Conservation (phyloP, 257 asterid species). For the Solanum infundibuliforme region DNA sequence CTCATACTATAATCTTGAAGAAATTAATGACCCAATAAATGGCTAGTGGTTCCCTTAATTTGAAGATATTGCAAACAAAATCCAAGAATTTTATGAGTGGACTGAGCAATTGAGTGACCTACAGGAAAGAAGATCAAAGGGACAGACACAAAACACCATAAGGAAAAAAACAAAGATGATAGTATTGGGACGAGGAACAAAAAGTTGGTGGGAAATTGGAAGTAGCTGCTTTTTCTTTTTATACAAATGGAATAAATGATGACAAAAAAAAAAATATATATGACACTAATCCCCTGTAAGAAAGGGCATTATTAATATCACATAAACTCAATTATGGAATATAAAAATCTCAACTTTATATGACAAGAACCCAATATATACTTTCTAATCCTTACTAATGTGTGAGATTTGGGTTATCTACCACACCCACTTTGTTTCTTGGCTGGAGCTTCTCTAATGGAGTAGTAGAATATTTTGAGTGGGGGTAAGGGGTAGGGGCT, state of each 20-base stretch:
- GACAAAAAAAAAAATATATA: neutral
- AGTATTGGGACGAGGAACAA: slow-evolving; percentile 6
- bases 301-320: neutral
- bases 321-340: neutral
- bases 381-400: neutral
- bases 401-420: neutral
- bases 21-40: slow-evolving; percentile 3
- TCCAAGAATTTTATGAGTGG: slow-evolving; percentile 3
- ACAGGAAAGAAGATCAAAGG: neutral
- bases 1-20: slow-evolving; percentile 16
- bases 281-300: neutral
- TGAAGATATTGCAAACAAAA: slow-evolving; percentile 11
- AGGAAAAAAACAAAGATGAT: slow-evolving; percentile 7
- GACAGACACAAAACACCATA: slow-evolving; percentile 24
- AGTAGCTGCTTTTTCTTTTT: neutral
- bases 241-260: neutral
- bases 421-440: slow-evolving; percentile 2
- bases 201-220: slow-evolving; percentile 32
- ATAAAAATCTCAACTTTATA: neutral
- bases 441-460: neutral
- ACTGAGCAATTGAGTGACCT: slow-evolving; percentile 1
- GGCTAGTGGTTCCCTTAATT: neutral
- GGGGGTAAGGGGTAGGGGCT: neutral
- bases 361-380: neutral
- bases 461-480: slow-evolving; percentile 15